Conservation (phyloP, 129 eudicot species). For the Chrysanthemum makinoi region DNA sequence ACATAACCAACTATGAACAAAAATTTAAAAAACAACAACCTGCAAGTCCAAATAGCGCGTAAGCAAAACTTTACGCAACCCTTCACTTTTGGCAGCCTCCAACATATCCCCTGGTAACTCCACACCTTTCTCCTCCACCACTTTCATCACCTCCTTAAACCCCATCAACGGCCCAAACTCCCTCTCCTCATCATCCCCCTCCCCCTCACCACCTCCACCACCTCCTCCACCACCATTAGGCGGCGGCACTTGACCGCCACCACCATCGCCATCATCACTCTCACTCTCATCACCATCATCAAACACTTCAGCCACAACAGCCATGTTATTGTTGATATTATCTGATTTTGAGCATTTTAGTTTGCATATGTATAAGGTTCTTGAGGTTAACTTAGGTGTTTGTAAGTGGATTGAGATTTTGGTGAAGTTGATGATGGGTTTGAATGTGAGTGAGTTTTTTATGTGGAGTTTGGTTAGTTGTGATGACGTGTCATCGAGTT, state of each 20-base stretch:
- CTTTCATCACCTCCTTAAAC: conserved; percentile 70
- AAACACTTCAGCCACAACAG: conserved; percentile 18
- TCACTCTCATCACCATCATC: conserved; percentile 37
- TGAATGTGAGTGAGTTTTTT: no score
- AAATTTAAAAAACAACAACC: conserved; percentile 48
- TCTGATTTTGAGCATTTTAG: conserved; percentile 27
- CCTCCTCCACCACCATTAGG: conserved; percentile 50
- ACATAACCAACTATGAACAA: no score
- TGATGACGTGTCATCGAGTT: conserved; percentile 24
- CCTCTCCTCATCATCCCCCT: conserved; percentile 58
- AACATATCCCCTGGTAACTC: conserved; percentile 76
- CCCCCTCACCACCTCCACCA: conserved; percentile 43
- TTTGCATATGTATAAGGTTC: conserved; percentile 12
- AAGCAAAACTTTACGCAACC: conserved; percentile 61
- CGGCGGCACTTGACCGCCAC: conserved; percentile 28
- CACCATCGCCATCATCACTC: conserved; percentile 41
- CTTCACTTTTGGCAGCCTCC: conserved; percentile 72
- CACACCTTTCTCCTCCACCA: conserved; percentile 65
- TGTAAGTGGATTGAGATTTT: neutral
- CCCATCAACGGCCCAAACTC: conserved; percentile 82
- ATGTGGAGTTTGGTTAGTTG: neutral
- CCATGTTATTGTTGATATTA: conserved; percentile 21
- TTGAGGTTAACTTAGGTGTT: neutral
- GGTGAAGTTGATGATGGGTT: neutral
- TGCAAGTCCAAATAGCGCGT: conserved; percentile 75